Base-by-base conservation (phyloP, 305 asterid genomes). In the Vinca major region DNA sequence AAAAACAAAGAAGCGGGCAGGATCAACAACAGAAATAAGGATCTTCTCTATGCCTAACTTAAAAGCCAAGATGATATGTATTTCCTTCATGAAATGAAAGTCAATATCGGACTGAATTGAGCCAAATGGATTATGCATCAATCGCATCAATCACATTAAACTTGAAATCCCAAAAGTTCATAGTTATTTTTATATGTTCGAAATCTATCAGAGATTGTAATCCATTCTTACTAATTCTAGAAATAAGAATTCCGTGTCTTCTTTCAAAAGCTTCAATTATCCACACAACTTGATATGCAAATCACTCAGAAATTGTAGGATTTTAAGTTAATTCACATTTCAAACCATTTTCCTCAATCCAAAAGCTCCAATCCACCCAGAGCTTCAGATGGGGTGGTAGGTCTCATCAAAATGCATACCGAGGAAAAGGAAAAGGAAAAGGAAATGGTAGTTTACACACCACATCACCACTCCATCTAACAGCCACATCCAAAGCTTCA, bases 381-480 rank as follows among this genome's bases (percentile, higher is more conserved):
- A 16, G 16, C 19, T 50, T 50, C 54, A 26, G 33, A 26, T 26
- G 33, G 20, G 13, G 37, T 60, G 21, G 11, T 39, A 48, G 48
- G 45, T 60, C 47, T 61, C 54, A 39, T 54, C 51, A 67, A 63
- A 40, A 57, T 14, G 48, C n/a, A 17, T 9, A 52, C 13, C 12
- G n/a, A 14, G 52, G 13, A 37, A 40, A 26, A 60, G 54, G 47
- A 37, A 49, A 65, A 51, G 17, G 13, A 66, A 54, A 55, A 13
- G 13, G 60, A 54, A 55, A 13, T 8, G 14, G 52, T 51, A 16
- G 62, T 71, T 78, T 72, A 86, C 97, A 81, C 63, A 94, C 99
- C 80, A 94, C 99, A 80, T 94, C 99, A 71, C 99, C 99, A 69
- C 96, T 94, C 99, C 99, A 94, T 84, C 93, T 84, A 76, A 92